Percentiles rank a stretch among this genome's conserved stretches.
phyloP scores from a whole-genome alignment of 768 basidiomycete species.

The Boletales sp. region DNA sequence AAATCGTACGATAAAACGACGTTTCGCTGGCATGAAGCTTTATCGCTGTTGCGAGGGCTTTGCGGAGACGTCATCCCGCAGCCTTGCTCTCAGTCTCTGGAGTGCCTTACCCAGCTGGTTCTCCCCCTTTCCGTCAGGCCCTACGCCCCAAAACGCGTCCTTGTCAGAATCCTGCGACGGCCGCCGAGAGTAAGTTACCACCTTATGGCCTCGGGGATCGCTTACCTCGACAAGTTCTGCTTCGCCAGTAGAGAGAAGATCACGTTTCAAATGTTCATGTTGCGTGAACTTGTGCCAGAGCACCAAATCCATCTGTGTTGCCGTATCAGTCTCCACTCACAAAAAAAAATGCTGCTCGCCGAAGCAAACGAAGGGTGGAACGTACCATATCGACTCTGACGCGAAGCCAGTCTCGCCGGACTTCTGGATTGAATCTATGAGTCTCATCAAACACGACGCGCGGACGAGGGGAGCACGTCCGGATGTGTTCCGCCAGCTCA shows the following conservation, averaged over 20 bases:
- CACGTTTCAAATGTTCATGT: conserved; percentile 31
- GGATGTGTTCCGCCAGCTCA: conserved; percentile 33
- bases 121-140: conserved; percentile 34
- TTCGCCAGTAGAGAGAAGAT: conserved; percentile 36
- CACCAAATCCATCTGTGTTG: conserved; percentile 36
- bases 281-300: conserved; percentile 40
- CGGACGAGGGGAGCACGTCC: conserved; percentile 31
- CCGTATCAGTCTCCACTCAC: conserved; percentile 3
- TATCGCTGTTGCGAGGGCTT: conserved; percentile 17
- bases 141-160: conserved; percentile 43
- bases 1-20: conserved; percentile 27
- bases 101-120: conserved; percentile 43
- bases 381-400: conserved; percentile 32
- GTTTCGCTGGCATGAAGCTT: conserved; percentile 10
- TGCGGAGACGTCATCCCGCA: conserved; percentile 23
- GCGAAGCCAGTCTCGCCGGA: conserved; percentile 33
- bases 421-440: conserved; percentile 34
- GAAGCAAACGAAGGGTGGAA: conserved; percentile 5
- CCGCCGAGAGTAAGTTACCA: conserved; percentile 15
- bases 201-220: conserved; percentile 5
- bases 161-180: conserved; percentile 25
- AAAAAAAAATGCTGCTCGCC: conserved; percentile 1
- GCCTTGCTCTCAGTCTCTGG: conserved; percentile 32
- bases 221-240: conserved; percentile 39
- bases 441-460: conserved; percentile 33